A percentile compares a stretch with the other conserved stretches of the same genome.
These are phyloP conservation scores for Bremia lactucae DNA, from an alignment of 352 stramenopile genomes.

Conservation along the genomic window DNA sequence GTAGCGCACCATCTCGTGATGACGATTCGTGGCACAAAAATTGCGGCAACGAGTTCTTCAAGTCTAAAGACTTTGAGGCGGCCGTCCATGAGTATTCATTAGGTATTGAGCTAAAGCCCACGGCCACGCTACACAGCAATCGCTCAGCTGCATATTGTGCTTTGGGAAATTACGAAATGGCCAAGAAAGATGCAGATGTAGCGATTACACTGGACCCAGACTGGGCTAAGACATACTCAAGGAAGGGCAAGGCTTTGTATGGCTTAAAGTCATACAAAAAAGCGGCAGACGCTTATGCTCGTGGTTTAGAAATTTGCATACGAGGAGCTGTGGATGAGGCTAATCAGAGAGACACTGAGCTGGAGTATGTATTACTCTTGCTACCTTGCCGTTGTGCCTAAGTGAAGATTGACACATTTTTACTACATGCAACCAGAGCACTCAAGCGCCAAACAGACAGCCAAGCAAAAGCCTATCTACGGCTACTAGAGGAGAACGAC, in stretches of 20 bases:
- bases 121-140: conserved; percentile 70
- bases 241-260: conserved; percentile 76
- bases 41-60: conserved; percentile 57
- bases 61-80: conserved; percentile 37
- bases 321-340: conserved; percentile 55
- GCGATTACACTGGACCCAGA: conserved; percentile 52
- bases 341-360: conserved; percentile 56
- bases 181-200: conserved; percentile 41
- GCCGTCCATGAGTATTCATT: conserved; percentile 53
- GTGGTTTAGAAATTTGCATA: conserved; percentile 59
- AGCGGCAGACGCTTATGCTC: conserved; percentile 62
- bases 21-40: conserved; percentile 64
- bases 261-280: conserved; percentile 48
- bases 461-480: conserved; percentile 61
- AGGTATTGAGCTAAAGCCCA: conserved; percentile 39
- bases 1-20: conserved; percentile 45
- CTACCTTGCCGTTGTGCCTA: background rate
- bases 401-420: background rate
- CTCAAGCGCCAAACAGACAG: conserved; percentile 56
- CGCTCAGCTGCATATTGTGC: conserved; percentile 66
- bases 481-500: conserved; percentile 62
- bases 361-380: conserved; percentile 53
- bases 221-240: conserved; percentile 67
- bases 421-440: conserved; percentile 19
- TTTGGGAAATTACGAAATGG: conserved; percentile 37